Conservation (phyloP, 805 yeast genomes). For the Myxozyma melibiosi region DNA sequence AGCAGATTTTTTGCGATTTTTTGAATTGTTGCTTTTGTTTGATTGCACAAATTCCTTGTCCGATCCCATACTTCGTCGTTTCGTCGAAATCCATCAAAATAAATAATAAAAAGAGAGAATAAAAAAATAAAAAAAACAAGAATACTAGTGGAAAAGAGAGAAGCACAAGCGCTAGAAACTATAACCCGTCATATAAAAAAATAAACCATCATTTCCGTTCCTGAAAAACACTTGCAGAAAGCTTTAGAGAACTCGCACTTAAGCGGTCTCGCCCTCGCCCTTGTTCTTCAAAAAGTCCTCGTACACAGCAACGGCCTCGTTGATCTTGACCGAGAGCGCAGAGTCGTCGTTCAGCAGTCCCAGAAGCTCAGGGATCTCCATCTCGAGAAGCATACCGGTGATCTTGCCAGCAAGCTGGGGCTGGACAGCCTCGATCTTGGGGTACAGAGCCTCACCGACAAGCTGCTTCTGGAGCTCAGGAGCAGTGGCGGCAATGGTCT, state of each 20-base stretch:
- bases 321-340: constrained; percentile 84
- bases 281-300: constrained; percentile 66
- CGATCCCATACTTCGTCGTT: background rate
- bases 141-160: background rate
- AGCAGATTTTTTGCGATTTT: background rate
- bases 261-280: constrained; percentile 23
- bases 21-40: background rate
- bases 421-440: constrained; percentile 83
- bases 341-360: constrained; percentile 88
- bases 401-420: constrained; percentile 97
- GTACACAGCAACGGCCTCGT: constrained; percentile 93
- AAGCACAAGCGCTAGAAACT: constrained; percentile 5
- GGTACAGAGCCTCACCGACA: constrained; percentile 96
- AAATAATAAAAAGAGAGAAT: background rate
- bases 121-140: constrained; percentile 5
- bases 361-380: constrained; percentile 88
- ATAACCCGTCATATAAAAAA: constrained; percentile 8
- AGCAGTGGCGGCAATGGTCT: constrained; percentile 57
- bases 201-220: background rate
- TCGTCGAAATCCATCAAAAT: background rate
- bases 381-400: constrained; percentile 97
- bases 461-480: constrained; percentile 95
- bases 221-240: background rate
- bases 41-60: constrained; percentile 3
- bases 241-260: background rate